Evolutionary conservation across 1,284 basidiomycete species (phyloP).

Genomic region (Peniophora sp.): DNA sequence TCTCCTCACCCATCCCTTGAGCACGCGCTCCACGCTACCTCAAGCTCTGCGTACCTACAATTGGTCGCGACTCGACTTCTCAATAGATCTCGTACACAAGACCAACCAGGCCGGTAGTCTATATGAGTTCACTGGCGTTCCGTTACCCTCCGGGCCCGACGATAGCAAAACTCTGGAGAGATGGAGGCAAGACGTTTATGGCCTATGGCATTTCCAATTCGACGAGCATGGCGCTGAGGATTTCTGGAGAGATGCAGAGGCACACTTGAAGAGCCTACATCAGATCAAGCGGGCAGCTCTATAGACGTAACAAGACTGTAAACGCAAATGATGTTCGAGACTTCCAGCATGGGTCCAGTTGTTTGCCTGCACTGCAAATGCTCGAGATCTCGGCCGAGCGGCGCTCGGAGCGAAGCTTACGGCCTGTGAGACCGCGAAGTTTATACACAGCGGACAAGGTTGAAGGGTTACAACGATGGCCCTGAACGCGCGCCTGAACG

Average conservation of each 20-base stretch:
- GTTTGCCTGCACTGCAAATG: no score
- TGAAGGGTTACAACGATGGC: no score
- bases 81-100: not conserved
- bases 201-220: not conserved
- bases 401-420: no score
- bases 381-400: no score
- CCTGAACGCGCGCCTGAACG: no score
- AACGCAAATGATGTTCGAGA: no score
- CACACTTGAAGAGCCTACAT: not conserved
- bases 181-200: not conserved
- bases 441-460: no score
- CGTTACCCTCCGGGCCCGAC: not conserved
- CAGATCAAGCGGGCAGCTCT: no score
- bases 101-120: not conserved
- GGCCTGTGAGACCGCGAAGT: no score
- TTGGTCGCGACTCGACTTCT: not conserved
- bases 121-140: not conserved
- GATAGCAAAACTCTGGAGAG: not conserved
- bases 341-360: no score
- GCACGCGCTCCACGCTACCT: constrained; percentile 15
- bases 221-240: not conserved
- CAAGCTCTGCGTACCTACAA: not conserved
- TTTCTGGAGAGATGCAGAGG: not conserved
- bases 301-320: no score
- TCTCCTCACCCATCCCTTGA: constrained; percentile 39